Evolutionary conservation across 345 rosid species (phyloP), one percentile per base, ranked within the genome.

Genomic region (Gossypium stocksii): DNA sequence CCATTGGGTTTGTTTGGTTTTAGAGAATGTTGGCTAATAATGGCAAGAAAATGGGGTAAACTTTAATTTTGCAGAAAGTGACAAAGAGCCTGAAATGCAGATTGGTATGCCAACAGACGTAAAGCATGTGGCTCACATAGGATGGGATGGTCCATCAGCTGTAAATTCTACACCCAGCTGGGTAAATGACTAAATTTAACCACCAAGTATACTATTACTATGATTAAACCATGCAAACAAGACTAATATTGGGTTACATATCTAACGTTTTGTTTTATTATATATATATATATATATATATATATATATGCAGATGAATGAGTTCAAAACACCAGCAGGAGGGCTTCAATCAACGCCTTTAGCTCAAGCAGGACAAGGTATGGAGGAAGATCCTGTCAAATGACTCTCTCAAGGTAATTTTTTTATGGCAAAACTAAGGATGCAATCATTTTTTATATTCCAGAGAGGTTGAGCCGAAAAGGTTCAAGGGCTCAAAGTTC

Each of bases 121-220:
- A 80, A 92, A 92, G 77, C 98, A 94, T 77, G 93, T 94, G 10
- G 92, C 98, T 23, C 98, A 94, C 69, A 94, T 94, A 60, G 98
- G 98, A 75, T 88, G 89, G 91, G 97, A 94, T 53, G 94, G 87
- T 49, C 88, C 90, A 9, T 76, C 90, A 15, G 8, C 64, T 23
- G 81, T 82, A 46, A 77, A 78, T 68, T 46, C 85, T 34, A 76
- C 83, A 9, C 94, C 92, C 13, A 86, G 86, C 79, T 88, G 90
- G 90, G 94, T 90, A 88, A 71, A 19, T 22, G 41, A 34, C 41
- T 34, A 34, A 45, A 16, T 75, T 53, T 27, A 29, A 48, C 23
- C 29, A 10, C 23, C 29, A 14, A 9, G 7, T 3, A 29, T 53
- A 64, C n/a, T 25, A 52, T 52, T 52, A 52, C 44, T 13, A 19